phyloP scores from a whole-genome alignment of 2,329 filamentous ascomycete genomes.

The Pseudomassariella vexata region DNA sequence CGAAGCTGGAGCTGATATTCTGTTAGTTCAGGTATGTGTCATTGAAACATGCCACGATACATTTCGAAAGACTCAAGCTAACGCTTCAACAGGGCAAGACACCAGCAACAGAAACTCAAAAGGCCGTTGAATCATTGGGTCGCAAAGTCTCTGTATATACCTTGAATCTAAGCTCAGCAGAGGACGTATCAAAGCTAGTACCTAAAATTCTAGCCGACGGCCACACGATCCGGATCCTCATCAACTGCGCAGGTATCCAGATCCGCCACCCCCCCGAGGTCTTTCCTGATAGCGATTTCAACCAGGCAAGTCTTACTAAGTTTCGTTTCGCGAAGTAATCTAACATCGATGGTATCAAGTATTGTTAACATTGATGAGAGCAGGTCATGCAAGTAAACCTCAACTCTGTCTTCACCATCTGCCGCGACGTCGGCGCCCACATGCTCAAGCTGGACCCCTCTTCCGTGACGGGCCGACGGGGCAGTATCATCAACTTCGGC shows the following conservation, averaged over 20 bases:
- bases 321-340: slow-evolving; percentile 18
- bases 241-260: slow-evolving; percentile 87
- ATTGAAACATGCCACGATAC: neutral
- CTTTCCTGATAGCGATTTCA: slow-evolving; percentile 6
- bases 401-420: slow-evolving; percentile 65
- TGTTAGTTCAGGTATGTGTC: slow-evolving; percentile 39
- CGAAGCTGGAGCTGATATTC: slow-evolving; percentile 52
- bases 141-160: slow-evolving; percentile 5
- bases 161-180: slow-evolving; percentile 3
- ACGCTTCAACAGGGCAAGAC: slow-evolving; percentile 1
- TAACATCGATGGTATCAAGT: slow-evolving; percentile 28
- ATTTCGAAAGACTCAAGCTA: neutral
- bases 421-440: slow-evolving; percentile 72
- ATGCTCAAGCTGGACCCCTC: slow-evolving; percentile 57
- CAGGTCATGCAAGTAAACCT: slow-evolving; percentile 72
- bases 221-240: slow-evolving; percentile 66
- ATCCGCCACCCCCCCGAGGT: slow-evolving; percentile 28
- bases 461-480: slow-evolving; percentile 48
- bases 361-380: slow-evolving; percentile 29
- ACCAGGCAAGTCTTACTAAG: slow-evolving; percentile 50
- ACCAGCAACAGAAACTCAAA: slow-evolving; percentile 5
- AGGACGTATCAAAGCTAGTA: slow-evolving; percentile 22
- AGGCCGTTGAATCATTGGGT: slow-evolving; percentile 4
- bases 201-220: slow-evolving; percentile 5
- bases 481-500: slow-evolving; percentile 71